Evolutionary conservation across 805 yeast species (phyloP), one percentile per base, ranked within the genome.

Genomic region (Candida awuae): DNA sequence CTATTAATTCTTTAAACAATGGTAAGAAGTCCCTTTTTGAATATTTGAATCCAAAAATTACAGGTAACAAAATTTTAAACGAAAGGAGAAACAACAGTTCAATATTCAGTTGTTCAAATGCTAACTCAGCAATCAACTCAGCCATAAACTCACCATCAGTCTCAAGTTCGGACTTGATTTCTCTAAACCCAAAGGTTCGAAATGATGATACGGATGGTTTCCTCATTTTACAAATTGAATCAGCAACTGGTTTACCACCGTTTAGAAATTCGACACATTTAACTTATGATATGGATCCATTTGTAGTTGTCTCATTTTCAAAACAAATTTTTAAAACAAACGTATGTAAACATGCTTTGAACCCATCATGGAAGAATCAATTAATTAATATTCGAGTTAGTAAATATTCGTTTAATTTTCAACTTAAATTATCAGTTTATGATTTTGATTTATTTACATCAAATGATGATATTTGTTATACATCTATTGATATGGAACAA

Each of bases 231-330:
- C 94, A 88, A 46, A 74, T 90, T 16, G 70, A 75, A 3, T 73
- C 81, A 1, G 86, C 90, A 8, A 63, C 74, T 2, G 86, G 80
- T 41, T 64, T 90, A 27, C 98, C 98, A 1, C 84, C 94, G 0
- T 68, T 80, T 38, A 70, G 71, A 29, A 80, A 81, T 47, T 63
- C 84, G 13, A 76, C 84, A 1, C 66, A 87, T 8, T 75, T 85
- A 17, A 80, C 88, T 1, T 90, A 83, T 54, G 95, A 87, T 58
- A 85, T 92, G 94, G 98, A 92, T 55, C 97, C 97, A 2, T 92
- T 90, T 62, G 90, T 90, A 3, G 86, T 90, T 15, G 80, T 86
- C 1, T 79, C 95, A 0, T 86, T 90, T 58, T 96, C 96, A 8
- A 80, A 83, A 51, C 81, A 81, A 48, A 86, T 90, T 0, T 90